Evolutionary conservation across 148 eudicot genomes (phyloP).

Genomic region (Vaccinium vitisidaea): DNA sequence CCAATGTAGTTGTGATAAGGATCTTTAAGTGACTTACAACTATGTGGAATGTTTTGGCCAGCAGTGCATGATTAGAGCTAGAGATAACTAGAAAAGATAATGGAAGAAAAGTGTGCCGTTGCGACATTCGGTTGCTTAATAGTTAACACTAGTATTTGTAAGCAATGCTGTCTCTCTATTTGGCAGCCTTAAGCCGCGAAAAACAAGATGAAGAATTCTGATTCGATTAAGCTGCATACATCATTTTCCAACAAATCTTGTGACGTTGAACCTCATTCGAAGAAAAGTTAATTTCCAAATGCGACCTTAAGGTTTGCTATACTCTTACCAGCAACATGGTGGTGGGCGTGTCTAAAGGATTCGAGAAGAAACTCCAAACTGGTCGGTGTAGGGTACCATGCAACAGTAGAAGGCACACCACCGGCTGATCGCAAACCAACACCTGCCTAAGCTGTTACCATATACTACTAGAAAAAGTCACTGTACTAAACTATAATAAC

Average conservation of each 20-base stretch:
- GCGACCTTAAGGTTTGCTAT: background rate
- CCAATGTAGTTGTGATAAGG: background rate
- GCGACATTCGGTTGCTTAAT: background rate
- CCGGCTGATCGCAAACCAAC: background rate
- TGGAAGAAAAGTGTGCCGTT: background rate
- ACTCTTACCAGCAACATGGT: slow-evolving; percentile 92
- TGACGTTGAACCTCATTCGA: background rate
- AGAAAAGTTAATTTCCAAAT: background rate
- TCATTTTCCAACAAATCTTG: background rate
- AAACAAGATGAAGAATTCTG: slow-evolving; percentile 4
- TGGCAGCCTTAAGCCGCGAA: background rate
- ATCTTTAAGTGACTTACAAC: background rate
- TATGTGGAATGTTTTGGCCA: background rate
- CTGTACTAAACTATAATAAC: background rate
- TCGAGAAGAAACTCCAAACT: slow-evolving; percentile 81
- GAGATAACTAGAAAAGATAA: background rate
- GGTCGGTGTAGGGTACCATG: slow-evolving; percentile 93
- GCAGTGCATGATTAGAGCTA: background rate
- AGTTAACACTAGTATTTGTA: background rate
- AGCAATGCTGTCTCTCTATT: background rate
- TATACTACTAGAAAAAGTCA: background rate
- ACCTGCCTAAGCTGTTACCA: background rate
- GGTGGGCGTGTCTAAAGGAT: slow-evolving; percentile 87
- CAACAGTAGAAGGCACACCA: slow-evolving; percentile 49
- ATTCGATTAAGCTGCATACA: background rate